Percentiles rank a stretch among this genome's conserved stretches.
These are phyloP conservation scores for Gaeumannomyces sp. DNA, from an alignment of 2,329 filamentous ascomycete species.

Conservation along the genomic window DNA sequence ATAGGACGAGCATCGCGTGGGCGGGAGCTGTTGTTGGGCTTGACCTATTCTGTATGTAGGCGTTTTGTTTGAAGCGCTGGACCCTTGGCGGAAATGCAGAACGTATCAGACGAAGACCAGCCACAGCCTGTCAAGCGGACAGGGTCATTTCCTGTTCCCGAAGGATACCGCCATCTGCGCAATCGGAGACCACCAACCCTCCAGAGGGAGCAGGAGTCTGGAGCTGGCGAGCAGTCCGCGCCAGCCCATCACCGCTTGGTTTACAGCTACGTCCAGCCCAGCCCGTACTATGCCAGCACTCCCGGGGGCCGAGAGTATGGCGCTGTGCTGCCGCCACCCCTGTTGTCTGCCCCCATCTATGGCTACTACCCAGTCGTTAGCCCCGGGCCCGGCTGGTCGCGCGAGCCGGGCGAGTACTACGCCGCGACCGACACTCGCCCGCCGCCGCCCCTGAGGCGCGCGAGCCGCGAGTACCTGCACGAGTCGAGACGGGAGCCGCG, in stretches of 20 bases:
- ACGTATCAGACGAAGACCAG: neutral
- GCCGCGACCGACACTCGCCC: neutral
- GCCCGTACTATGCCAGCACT: neutral
- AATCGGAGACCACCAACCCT: neutral
- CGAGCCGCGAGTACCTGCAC: constrained; percentile 3
- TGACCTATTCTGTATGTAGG: neutral
- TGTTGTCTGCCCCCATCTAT: neutral
- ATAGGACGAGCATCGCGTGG: neutral
- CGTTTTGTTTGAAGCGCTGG: neutral
- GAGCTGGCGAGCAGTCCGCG: neutral
- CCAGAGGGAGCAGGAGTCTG: neutral
- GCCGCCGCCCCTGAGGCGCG: neutral
- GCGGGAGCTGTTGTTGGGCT: neutral
- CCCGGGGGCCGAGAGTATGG: neutral
- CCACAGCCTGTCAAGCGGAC: neutral
- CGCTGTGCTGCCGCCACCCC: neutral
- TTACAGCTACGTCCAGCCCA: neutral
- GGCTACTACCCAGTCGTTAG: neutral
- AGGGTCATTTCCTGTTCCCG: neutral
- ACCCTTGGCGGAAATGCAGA: neutral
- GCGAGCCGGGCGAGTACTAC: neutral
- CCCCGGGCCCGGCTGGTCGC: neutral
- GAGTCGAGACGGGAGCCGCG: neutral
- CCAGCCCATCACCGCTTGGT: neutral
- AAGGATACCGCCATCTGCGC: neutral